A percentile compares a stretch with the other conserved stretches of the same genome.
Evolutionary conservation across 495 filamentous ascomycete species (phyloP).

Genomic region (Aspergillus heteromorphus): DNA sequence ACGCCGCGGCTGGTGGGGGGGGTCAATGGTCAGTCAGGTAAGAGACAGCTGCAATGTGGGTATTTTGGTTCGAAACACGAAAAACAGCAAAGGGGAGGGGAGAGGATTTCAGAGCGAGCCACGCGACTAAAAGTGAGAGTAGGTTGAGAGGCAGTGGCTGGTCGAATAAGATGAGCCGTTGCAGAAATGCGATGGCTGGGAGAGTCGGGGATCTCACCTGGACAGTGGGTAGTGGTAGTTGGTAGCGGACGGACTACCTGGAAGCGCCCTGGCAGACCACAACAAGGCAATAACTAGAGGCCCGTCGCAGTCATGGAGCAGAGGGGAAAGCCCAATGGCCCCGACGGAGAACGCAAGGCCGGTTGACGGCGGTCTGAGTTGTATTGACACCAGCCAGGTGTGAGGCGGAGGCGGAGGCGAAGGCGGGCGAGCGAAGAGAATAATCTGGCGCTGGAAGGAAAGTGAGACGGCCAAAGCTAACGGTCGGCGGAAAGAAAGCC

Average conservation of each 20-base stretch:
- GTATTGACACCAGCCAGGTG: conserved; percentile 3
- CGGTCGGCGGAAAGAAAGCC: neutral
- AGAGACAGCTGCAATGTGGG: conserved; percentile 23
- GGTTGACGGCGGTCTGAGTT: neutral
- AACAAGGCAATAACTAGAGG: conserved; percentile 14
- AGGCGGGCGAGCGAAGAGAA: neutral
- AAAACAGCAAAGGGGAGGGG: conserved; percentile 7
- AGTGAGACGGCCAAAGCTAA: neutral
- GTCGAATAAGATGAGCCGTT: conserved; percentile 19
- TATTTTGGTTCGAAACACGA: conserved; percentile 12
- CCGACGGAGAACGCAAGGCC: neutral
- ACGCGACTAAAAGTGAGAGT: conserved; percentile 8
- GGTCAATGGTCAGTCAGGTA: conserved; percentile 7
- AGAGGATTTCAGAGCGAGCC: conserved; percentile 10
- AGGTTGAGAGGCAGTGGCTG: conserved; percentile 18
- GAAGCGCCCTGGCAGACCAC: conserved; percentile 17
- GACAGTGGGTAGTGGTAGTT: neutral
- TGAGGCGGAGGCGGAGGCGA: neutral
- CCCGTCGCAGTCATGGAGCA: conserved; percentile 19
- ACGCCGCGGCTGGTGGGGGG: conserved; percentile 7
- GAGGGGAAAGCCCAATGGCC: conserved; percentile 16
- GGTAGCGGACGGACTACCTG: neutral
- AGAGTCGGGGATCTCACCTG: conserved; percentile 6
- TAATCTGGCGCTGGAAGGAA: no score
- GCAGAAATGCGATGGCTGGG: conserved; percentile 27